phyloP scores from a whole-genome alignment of 1,284 basidiomycete species.

The Malassezia cuniculi region DNA sequence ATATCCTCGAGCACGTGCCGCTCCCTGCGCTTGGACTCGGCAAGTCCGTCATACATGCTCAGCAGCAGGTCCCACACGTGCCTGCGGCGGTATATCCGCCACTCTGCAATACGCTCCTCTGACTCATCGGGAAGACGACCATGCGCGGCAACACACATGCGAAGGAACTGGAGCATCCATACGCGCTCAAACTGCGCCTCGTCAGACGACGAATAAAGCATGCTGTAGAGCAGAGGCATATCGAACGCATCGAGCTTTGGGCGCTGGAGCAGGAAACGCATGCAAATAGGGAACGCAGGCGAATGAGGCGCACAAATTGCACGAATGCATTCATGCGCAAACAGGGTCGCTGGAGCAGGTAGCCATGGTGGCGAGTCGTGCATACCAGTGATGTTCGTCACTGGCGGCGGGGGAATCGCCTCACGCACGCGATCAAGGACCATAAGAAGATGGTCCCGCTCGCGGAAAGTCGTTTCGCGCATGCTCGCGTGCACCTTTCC shows the following conservation, averaged over 20 bases:
- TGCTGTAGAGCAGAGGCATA: constrained; percentile 69
- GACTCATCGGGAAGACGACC: constrained; percentile 1
- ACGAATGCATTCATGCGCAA: constrained; percentile 66
- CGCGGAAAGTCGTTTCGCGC: constrained; percentile 61
- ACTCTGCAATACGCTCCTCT: constrained; percentile 52
- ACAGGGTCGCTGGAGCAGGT: constrained; percentile 64
- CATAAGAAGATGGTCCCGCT: constrained; percentile 63
- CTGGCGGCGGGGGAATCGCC: constrained; percentile 9
- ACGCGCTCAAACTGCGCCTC: constrained; percentile 65
- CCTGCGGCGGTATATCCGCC: constrained; percentile 64
- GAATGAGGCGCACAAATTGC: constrained; percentile 64
- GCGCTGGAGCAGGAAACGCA: constrained; percentile 70
- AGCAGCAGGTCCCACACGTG: constrained; percentile 78
- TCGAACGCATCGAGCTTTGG: constrained; percentile 61
- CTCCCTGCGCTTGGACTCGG: too few species aligned
- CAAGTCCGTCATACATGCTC: constrained; percentile 57
- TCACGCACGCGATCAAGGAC: constrained; percentile 57
- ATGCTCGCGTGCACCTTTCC: constrained; percentile 46
- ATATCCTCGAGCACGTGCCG: constrained; percentile 9
- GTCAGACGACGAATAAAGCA: constrained; percentile 62
- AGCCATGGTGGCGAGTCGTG: constrained; percentile 46
- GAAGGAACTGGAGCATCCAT: constrained; percentile 75
- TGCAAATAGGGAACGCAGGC: constrained; percentile 65
- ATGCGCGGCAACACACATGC: constrained; percentile 54
- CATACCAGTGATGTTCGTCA: constrained; percentile 25